Base-by-base conservation (phyloP, 2,329 filamentous ascomycete species). In the Tolypocladium sp. region DNA sequence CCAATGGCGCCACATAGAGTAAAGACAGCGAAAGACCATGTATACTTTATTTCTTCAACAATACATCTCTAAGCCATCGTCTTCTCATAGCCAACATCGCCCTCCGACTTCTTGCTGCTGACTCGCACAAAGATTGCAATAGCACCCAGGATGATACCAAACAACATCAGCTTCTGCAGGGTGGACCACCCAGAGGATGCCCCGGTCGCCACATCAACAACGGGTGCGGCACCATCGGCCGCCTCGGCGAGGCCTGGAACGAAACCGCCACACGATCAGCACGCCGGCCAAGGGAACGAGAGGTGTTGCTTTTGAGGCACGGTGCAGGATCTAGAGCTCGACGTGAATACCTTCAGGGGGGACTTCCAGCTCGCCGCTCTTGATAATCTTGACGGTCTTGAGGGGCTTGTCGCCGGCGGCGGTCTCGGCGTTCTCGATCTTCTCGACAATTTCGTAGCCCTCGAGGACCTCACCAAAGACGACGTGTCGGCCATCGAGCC, bases 321-420 rank as follows among this genome's bases (percentile, higher is more conserved):
- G 60, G 55, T 63, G 64, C 58, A 61, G 62, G 63, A 65, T 72
- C 77, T 79, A 94, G 77, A 94, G 89, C 79, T 94, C 90, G 78
- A 87, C 84, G 79, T 92, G 89, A 81, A 91, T 93, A 94, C 91
- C 91, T 94, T 94, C 91, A 81, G 85, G 80, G 73, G 90, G 88
- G 66, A 92, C 87, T 74, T 87, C 83, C 68, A 94, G 79, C 82
- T 93, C 90, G 75, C 91, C 91, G 77, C 88, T 91, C 83, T 92
- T 90, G 73, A 74, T 82, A 70, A 95, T 91, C 81, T 86, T 92
- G 76, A 94, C 80, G 25, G 80, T 71, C 77, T 86, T 76, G 63
- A 73, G 71, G 35, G 91, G 91, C 77, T 85, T 89, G 78, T 92
- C 89, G 66, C 83, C 82, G 52, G 79, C 67, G 63, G 73, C 75